phyloP scores from a whole-genome alignment of 2,329 filamentous ascomycete species.

The Coleophoma crateriformis region DNA sequence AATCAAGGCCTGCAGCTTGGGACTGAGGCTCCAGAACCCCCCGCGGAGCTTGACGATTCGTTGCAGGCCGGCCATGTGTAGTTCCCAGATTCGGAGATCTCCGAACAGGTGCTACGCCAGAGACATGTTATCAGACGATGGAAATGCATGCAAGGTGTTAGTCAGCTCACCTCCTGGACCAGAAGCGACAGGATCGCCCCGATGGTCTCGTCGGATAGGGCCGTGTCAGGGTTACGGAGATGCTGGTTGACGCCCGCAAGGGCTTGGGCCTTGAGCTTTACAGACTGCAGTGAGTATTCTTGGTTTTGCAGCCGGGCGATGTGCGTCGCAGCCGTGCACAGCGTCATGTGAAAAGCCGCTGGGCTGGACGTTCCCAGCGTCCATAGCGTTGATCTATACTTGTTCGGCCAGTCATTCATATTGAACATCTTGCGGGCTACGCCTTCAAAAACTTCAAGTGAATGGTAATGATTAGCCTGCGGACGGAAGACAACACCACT shows the following conservation, averaged over 20 bases:
- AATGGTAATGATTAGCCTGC: neutral
- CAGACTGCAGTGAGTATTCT: neutral
- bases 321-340: neutral
- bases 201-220: neutral
- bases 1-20: neutral
- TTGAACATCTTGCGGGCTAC: neutral
- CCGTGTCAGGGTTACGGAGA: neutral
- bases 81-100: neutral
- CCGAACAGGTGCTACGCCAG: neutral
- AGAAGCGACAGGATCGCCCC: neutral
- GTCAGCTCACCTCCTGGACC: neutral
- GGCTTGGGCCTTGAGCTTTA: neutral
- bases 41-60: neutral
- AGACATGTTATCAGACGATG: neutral
- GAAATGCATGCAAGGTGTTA: neutral
- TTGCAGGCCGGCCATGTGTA: neutral
- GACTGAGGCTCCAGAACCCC: neutral
- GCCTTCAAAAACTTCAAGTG: neutral
- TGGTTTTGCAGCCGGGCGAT: neutral
- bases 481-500: neutral
- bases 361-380: neutral
- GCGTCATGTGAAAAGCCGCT: neutral
- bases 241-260: neutral
- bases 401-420: neutral
- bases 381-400: neutral